Evolutionary conservation across 1,284 basidiomycete species (phyloP).

Genomic region (Melampsora americana): DNA sequence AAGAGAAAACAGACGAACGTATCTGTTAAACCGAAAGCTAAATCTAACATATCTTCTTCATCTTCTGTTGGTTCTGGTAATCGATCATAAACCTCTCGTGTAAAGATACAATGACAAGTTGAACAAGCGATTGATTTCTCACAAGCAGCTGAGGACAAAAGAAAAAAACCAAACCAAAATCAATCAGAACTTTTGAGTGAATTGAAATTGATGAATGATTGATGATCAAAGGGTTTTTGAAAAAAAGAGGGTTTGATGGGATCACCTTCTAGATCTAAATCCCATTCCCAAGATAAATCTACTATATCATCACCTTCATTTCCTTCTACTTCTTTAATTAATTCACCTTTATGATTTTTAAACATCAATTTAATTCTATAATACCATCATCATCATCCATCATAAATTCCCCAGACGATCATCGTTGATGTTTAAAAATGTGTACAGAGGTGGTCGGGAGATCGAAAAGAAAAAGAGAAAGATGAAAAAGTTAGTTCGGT

Average conservation of each 20-base stretch:
- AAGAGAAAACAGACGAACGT: constrained; percentile 61
- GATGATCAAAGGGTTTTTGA: background rate
- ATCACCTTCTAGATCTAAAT: constrained; percentile 88
- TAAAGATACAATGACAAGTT: constrained; percentile 91
- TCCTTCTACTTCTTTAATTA: constrained; percentile 81
- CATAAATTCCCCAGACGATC: too few relatives aligned
- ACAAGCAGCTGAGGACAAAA: constrained; percentile 66
- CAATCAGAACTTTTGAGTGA: background rate
- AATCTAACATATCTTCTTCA: constrained; percentile 97
- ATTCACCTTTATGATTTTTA: constrained; percentile 77
- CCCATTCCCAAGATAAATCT: constrained; percentile 87
- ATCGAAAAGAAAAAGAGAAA: too few relatives aligned
- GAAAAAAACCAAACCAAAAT: background rate
- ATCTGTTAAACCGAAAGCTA: constrained; percentile 94
- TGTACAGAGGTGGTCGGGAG: too few relatives aligned
- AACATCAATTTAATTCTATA: constrained; percentile 81
- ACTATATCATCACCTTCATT: constrained; percentile 92
- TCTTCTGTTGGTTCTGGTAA: constrained; percentile 91
- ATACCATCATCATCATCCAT: too few relatives aligned
- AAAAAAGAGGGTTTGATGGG: constrained; percentile 4
- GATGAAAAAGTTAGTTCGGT: too few relatives aligned
- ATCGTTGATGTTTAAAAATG: too few relatives aligned
- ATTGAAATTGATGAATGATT: background rate
- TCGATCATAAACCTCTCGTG: constrained; percentile 74
- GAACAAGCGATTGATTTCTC: constrained; percentile 96